Percentiles rank a stretch among this genome's conserved stretches.
These are phyloP conservation scores for Dothistroma pini DNA, from an alignment of 2,329 filamentous ascomycete genomes.

Conservation along the genomic window DNA sequence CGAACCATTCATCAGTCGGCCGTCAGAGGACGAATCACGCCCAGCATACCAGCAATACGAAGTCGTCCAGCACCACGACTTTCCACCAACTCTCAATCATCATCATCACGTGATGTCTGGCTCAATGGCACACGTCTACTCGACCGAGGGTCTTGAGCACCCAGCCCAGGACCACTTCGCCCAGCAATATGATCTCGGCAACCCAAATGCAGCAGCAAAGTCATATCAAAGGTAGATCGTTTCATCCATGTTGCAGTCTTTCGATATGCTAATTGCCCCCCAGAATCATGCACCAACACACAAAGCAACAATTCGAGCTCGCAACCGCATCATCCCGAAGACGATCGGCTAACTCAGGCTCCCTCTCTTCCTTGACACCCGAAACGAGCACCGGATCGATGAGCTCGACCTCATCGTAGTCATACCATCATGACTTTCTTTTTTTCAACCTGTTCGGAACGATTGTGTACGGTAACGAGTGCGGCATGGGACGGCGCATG, in stretches of 20 bases:
- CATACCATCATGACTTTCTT: neutral
- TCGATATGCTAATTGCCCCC: constrained; percentile 8
- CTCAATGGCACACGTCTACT: constrained; percentile 9
- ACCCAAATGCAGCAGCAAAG: constrained; percentile 40
- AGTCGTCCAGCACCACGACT: neutral
- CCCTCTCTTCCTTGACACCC: constrained; percentile 21
- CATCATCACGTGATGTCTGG: constrained; percentile 5
- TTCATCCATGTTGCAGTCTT: neutral
- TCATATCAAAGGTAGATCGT: constrained; percentile 43
- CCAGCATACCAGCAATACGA: too few relatives aligned
- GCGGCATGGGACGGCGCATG: neutral
- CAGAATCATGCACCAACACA: constrained; percentile 51
- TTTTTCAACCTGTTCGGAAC: neutral
- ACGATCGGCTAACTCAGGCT: constrained; percentile 32
- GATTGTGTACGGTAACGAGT: neutral
- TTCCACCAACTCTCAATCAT: neutral
- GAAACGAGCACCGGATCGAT: constrained; percentile 29
- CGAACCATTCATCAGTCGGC: neutral
- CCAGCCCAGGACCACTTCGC: constrained; percentile 43
- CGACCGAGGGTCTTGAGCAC: constrained; percentile 11
- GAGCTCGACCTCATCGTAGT: constrained; percentile 27
- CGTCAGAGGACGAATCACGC: too few relatives aligned
- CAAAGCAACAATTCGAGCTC: constrained; percentile 46
- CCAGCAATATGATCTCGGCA: constrained; percentile 42
- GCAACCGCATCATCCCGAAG: constrained; percentile 45